These are phyloP conservation scores for Alternaria panax DNA, from an alignment of 2,329 filamentous ascomycete genomes.

Conservation along the genomic window DNA sequence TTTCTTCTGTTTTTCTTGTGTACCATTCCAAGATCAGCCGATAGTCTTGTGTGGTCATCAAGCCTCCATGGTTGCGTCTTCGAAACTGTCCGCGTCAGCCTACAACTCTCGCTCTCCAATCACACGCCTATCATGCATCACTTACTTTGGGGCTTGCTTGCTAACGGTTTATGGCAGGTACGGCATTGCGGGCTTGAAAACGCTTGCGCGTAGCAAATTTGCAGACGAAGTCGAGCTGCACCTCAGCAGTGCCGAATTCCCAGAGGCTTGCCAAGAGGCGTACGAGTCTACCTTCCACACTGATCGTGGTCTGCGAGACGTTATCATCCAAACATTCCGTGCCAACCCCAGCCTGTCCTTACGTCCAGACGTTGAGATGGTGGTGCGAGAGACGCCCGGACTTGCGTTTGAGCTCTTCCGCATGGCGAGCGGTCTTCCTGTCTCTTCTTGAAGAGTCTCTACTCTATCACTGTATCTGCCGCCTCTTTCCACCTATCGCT, in stretches of 20 bases:
- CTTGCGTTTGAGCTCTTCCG: constrained; percentile 59
- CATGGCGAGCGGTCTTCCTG: constrained; percentile 56
- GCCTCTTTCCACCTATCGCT: background rate
- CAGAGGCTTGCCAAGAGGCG: constrained; percentile 58
- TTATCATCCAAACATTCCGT: constrained; percentile 58
- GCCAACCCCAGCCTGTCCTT: constrained; percentile 55
- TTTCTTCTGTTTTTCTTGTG: constrained; percentile 13
- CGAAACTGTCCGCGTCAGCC: constrained; percentile 32
- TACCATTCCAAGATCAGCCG: constrained; percentile 24
- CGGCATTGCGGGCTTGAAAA: constrained; percentile 57
- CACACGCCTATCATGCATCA: constrained; percentile 5
- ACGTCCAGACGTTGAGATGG: constrained; percentile 55
- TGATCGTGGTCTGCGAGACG: constrained; percentile 57
- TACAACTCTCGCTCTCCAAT: constrained; percentile 17
- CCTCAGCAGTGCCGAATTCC: constrained; percentile 54
- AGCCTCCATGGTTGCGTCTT: constrained; percentile 16
- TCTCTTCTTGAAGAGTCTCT: constrained; percentile 39
- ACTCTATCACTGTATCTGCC: background rate
- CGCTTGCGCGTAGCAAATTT: constrained; percentile 56
- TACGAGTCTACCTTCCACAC: constrained; percentile 59
- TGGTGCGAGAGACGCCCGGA: constrained; percentile 55
- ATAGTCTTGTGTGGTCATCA: constrained; percentile 17
- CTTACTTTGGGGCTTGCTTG: constrained; percentile 9
- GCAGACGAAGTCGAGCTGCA: constrained; percentile 55
- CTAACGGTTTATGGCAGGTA: constrained; percentile 49